phyloP scores from a whole-genome alignment of 2,329 filamentous ascomycete genomes.

The Monosporascus sp. region DNA sequence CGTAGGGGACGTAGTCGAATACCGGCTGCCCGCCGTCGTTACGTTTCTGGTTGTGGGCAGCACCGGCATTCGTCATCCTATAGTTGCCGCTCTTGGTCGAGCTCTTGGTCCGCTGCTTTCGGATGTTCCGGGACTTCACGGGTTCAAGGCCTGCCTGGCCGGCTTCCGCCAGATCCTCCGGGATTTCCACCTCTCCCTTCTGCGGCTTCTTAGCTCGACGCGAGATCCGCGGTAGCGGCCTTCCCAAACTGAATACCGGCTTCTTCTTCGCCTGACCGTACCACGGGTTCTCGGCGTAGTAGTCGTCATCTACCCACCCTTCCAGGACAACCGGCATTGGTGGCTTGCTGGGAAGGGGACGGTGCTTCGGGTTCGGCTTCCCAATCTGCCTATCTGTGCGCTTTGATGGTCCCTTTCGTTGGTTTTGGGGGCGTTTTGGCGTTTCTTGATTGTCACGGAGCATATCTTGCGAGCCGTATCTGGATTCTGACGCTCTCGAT shows the following conservation, averaged over 20 bases:
- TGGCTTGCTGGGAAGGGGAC: background rate
- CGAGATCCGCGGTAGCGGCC: conserved; percentile 14
- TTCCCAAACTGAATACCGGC: conserved; percentile 19
- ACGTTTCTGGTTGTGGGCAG: conserved; percentile 1
- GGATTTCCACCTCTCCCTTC: conserved; percentile 1
- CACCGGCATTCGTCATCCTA: conserved; percentile 2
- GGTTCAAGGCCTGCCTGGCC: background rate
- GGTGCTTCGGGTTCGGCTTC: background rate
- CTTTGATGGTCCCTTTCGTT: background rate
- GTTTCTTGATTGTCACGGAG: background rate
- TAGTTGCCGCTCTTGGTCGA: background rate
- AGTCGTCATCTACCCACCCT: conserved; percentile 14
- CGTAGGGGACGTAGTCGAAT: conserved; percentile 4
- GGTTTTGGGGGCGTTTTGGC: background rate
- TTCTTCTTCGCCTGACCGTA: conserved; percentile 11
- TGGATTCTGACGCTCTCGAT: background rate
- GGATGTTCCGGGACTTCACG: background rate
- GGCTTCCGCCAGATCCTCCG: conserved; percentile 1
- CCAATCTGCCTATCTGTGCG: background rate
- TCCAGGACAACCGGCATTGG: background rate
- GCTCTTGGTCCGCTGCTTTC: background rate
- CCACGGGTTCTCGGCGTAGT: conserved; percentile 20
- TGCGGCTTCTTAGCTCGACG: conserved; percentile 7
- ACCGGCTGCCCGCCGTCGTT: conserved; percentile 10
- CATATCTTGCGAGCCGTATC: background rate